phyloP scores from a whole-genome alignment of 768 basidiomycete genomes.

The Tulasnella sp. region DNA sequence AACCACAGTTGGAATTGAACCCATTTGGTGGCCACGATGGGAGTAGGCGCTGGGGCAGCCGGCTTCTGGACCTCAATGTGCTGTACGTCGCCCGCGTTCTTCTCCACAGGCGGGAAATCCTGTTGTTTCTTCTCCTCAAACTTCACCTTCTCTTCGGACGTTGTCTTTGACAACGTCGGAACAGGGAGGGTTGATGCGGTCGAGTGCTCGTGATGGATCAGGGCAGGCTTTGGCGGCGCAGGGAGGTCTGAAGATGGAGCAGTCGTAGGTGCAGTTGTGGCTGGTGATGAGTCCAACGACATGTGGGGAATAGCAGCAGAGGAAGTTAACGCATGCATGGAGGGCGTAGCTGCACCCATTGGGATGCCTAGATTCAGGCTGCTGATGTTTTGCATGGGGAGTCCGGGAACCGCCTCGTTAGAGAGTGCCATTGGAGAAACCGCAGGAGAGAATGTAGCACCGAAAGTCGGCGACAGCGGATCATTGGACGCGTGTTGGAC shows the following conservation, averaged over 20 bases:
- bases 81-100: neutral
- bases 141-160: neutral
- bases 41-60: neutral
- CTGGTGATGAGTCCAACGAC: neutral
- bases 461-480: conserved; percentile 17
- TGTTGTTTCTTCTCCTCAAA: neutral
- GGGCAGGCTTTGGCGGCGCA: neutral
- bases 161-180: neutral
- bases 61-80: conserved; percentile 6
- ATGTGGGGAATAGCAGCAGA: neutral
- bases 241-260: neutral
- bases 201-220: neutral
- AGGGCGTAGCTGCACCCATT: neutral
- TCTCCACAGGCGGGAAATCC: neutral
- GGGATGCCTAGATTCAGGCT: neutral
- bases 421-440: neutral
- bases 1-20: conserved; percentile 15
- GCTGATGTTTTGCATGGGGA: conserved; percentile 8
- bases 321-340: neutral
- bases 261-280: neutral
- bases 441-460: conserved; percentile 13
- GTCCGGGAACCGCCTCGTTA: neutral
- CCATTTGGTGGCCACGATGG: neutral
- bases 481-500: conserved; percentile 7
- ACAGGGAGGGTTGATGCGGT: neutral